phyloP scores from a whole-genome alignment of 805 yeast species.

The Candida chauliodis region DNA sequence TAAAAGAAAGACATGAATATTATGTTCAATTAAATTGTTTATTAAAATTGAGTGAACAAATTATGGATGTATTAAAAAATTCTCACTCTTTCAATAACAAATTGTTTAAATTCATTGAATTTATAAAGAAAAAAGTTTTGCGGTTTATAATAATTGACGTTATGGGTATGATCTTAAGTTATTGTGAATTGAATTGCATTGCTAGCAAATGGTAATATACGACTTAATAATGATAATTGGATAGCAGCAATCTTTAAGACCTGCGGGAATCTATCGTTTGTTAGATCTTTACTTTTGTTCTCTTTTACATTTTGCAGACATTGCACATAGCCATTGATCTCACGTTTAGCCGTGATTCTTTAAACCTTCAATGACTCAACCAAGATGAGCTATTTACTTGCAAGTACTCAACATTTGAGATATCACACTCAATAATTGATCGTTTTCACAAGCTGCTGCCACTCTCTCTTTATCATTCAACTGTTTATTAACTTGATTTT shows the following conservation, averaged over 20 bases:
- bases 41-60: slow-evolving; percentile 12
- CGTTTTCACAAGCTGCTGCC: slow-evolving; percentile 98
- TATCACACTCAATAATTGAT: slow-evolving; percentile 84
- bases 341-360: no score
- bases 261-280: no score
- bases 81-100: slow-evolving; percentile 10
- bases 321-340: no score
- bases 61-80: slow-evolving; percentile 8
- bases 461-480: slow-evolving; percentile 96
- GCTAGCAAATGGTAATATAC: background rate
- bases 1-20: slow-evolving; percentile 31
- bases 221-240: no score
- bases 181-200: slow-evolving; percentile 21
- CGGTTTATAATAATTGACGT: slow-evolving; percentile 36
- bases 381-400: no score
- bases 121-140: slow-evolving; percentile 30
- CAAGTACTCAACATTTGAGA: slow-evolving; percentile 90
- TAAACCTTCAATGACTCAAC: no score
- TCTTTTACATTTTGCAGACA: no score
- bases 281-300: no score
- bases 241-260: no score
- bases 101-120: slow-evolving; percentile 29
- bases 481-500: slow-evolving; percentile 93
- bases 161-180: slow-evolving; percentile 31
- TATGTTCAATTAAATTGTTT: slow-evolving; percentile 26